Evolutionary conservation across 495 filamentous ascomycete genomes (phyloP).

Genomic region (Aspergillus wentii): DNA sequence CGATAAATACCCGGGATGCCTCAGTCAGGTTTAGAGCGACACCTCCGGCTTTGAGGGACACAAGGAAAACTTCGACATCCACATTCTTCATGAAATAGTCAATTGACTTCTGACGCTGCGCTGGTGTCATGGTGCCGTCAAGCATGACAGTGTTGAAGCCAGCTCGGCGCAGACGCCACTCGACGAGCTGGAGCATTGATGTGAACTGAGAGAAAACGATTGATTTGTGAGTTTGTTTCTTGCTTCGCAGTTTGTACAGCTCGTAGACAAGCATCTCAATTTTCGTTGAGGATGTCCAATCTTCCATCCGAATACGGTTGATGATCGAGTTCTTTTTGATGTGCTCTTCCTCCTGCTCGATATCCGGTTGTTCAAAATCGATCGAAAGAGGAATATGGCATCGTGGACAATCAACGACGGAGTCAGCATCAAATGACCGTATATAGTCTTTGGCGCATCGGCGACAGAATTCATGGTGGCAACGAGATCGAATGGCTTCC

Average conservation of each 20-base stretch:
- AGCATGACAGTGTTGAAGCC: constrained; percentile 98
- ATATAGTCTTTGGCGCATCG: constrained; percentile 83
- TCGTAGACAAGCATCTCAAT: constrained; percentile 95
- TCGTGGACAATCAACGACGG: constrained; percentile 74
- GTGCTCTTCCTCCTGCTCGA: constrained; percentile 76
- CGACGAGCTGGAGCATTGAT: constrained; percentile 72
- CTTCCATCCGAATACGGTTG: constrained; percentile 94
- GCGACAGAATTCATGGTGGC: constrained; percentile 94
- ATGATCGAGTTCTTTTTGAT: constrained; percentile 95
- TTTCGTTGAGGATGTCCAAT: constrained; percentile 96
- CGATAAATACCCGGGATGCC: constrained; percentile 88
- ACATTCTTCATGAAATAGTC: constrained; percentile 91
- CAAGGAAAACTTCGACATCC: constrained; percentile 89
- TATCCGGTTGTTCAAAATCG: constrained; percentile 88
- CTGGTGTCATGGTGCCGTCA: constrained; percentile 90
- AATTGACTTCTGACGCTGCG: constrained; percentile 87
- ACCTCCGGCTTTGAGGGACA: constrained; percentile 91
- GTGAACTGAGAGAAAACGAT: constrained; percentile 73
- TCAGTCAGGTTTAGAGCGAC: constrained; percentile 94
- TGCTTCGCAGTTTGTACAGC: constrained; percentile 78
- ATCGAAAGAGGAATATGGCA: constrained; percentile 88
- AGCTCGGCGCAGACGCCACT: constrained; percentile 91
- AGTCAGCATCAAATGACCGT: constrained; percentile 57
- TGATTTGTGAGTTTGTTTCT: constrained; percentile 88
- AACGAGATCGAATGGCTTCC: constrained; percentile 85